phyloP scores from a whole-genome alignment of 768 basidiomycete species.

The Boletus fagicola region DNA sequence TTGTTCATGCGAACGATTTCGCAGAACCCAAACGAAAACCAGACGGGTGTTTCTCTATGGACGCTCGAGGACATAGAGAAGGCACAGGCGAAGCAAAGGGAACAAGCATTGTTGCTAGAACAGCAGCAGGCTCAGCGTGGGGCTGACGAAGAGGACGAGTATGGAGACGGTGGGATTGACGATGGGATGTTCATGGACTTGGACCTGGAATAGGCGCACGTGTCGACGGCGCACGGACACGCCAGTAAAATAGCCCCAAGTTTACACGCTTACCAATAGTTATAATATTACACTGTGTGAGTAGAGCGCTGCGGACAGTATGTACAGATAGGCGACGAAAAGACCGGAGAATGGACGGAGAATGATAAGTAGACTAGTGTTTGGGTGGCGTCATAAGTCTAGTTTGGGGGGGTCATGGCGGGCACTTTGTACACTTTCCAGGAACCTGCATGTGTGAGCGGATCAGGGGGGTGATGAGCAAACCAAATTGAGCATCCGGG shows the following conservation, averaged over 20 bases:
- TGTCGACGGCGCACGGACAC: too few species aligned
- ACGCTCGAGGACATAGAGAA: conserved; percentile 88
- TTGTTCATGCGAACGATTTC: conserved; percentile 98
- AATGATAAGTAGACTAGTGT: background rate
- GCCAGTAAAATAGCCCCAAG: background rate
- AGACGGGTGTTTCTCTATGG: conserved; percentile 94
- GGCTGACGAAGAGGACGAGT: conserved; percentile 52
- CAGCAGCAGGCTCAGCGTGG: conserved; percentile 21
- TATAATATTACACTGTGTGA: conserved; percentile 18
- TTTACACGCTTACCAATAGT: background rate
- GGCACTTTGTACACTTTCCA: conserved; percentile 41
- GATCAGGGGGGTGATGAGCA: conserved; percentile 12
- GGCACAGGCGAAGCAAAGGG: conserved; percentile 79
- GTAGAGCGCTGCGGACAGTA: conserved; percentile 6
- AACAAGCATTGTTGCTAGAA: conserved; percentile 51
- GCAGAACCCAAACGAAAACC: conserved; percentile 94
- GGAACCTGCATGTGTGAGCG: conserved; percentile 30
- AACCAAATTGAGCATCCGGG: conserved; percentile 6
- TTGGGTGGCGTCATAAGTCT: background rate
- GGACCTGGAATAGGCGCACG: conserved; percentile 37
- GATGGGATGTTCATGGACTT: conserved; percentile 61
- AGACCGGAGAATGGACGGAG: background rate
- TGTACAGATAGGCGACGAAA: conserved; percentile 10
- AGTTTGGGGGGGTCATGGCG: conserved; percentile 7
- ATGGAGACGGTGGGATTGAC: conserved; percentile 63